Evolutionary conservation across 805 yeast species (phyloP).

Genomic region (Metschnikowia arizonensis): DNA sequence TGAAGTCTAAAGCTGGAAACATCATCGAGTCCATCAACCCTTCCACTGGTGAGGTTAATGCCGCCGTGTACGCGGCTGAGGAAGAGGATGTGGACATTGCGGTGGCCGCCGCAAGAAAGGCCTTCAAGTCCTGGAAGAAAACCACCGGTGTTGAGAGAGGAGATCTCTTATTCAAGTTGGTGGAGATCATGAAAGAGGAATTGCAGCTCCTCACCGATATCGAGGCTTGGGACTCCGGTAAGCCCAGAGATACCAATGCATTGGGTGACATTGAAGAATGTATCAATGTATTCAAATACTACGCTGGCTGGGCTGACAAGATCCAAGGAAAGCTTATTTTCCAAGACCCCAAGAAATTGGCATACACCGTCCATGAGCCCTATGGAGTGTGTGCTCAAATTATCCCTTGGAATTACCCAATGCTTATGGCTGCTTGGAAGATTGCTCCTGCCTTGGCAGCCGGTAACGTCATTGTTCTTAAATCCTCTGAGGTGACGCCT

Average conservation of each 20-base stretch:
- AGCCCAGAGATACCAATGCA: conserved; percentile 46
- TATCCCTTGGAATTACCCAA: conserved; percentile 71
- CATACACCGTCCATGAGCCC: conserved; percentile 67
- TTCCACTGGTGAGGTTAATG: conserved; percentile 41
- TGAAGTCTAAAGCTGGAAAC: conserved; percentile 19
- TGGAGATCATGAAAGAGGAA: conserved; percentile 32
- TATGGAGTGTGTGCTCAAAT: conserved; percentile 64
- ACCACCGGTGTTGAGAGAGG: conserved; percentile 42
- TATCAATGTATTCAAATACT: conserved; percentile 45
- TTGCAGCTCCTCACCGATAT: conserved; percentile 33
- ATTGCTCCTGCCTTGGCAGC: conserved; percentile 79
- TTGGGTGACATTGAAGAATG: conserved; percentile 46
- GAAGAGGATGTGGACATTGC: conserved; percentile 42
- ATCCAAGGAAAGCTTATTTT: conserved; percentile 43
- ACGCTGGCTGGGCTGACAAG: conserved; percentile 63
- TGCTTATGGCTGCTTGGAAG: conserved; percentile 74
- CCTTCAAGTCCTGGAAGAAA: conserved; percentile 45
- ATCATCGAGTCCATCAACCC: conserved; percentile 43
- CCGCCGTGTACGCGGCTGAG: conserved; percentile 39
- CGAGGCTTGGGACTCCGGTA: conserved; percentile 48
- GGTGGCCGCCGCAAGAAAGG: conserved; percentile 36
- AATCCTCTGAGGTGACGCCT: conserved; percentile 75
- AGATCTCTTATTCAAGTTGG: conserved; percentile 33
- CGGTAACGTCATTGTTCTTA: conserved; percentile 69
- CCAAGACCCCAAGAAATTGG: conserved; percentile 47